Evolutionary conservation across 2,329 filamentous ascomycete species (phyloP), one percentile per base, ranked within the genome.

Genomic region (Trichoderma oligosporum): DNA sequence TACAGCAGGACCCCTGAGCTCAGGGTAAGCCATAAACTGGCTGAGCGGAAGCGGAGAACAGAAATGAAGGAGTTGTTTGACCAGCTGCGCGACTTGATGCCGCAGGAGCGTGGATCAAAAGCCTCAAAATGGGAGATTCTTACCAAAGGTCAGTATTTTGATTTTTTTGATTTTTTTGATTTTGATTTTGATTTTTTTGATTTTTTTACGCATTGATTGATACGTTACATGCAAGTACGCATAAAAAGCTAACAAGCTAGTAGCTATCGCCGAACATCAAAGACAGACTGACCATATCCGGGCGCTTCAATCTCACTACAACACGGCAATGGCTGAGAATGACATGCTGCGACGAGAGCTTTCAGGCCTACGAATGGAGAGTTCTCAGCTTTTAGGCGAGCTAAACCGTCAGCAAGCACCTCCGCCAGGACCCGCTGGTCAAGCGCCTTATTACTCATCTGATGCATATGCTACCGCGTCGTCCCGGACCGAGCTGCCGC

Each of bases 51-150:
- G 74, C 82, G 89, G 36, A 79, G 89, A 60, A 92, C 89, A 7
- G 89, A 94, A 69, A 94, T 94, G 89, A 94, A 94, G 74, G 86
- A 89, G 66, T 74, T 94, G 0, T 94, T 94, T 67, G 89, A 94
- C 63, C 86, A 90, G 64, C 75, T 94, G 7, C 83, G 90, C 63
- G 86, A 88, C 63, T 77, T 91, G 35, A 86, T 93, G 74, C 89
- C 89, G 1, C 87, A 91, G 64, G 89, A 90, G 65, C 83, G 89
- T 14, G 89, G 89, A 1, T 87, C 87, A 22, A 95, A 94, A 70
- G 89, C 89, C 0, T 92, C 88, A 63, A 95, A 95, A 65, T 95
- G 89, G 89, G 89, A 95, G 65, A 91, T 93, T 47, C 70, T 95
- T 14, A 91, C 88, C 2, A 93, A 93, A 78, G 88, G 89, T 92